These are phyloP conservation scores for Hydnomerulius pinastri DNA, from an alignment of 768 basidiomycete genomes.

Conservation along the genomic window DNA sequence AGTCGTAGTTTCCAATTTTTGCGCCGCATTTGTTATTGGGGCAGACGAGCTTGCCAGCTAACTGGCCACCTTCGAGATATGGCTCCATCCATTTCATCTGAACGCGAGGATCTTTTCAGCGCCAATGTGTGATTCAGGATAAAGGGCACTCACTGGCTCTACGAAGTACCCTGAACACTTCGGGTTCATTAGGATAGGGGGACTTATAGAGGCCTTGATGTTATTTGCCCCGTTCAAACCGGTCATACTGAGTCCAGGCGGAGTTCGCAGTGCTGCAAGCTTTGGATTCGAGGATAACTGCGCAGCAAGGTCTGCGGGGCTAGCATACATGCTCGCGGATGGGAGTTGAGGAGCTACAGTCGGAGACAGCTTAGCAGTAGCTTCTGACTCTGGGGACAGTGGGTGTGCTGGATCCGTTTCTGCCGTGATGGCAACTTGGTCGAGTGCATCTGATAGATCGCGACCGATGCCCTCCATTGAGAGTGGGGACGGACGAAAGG, in stretches of 20 bases:
- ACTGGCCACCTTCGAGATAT: conserved; percentile 68
- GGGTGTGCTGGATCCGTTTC: neutral
- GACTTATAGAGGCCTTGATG: conserved; percentile 36
- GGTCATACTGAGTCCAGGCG: conserved; percentile 29
- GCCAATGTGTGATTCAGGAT: neutral
- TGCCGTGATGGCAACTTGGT: conserved; percentile 11
- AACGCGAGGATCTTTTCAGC: neutral
- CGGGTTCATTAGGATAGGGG: conserved; percentile 72
- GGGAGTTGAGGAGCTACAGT: conserved; percentile 5
- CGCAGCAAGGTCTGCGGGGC: conserved; percentile 42
- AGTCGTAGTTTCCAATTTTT: conserved; percentile 96
- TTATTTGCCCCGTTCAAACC: conserved; percentile 16
- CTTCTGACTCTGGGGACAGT: conserved; percentile 1
- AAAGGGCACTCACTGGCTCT: conserved; percentile 71
- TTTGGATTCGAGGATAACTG: conserved; percentile 49
- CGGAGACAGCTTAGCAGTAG: conserved; percentile 3
- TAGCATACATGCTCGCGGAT: conserved; percentile 1
- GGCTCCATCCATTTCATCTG: conserved; percentile 99
- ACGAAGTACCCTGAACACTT: conserved; percentile 97
- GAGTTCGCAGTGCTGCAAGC: conserved; percentile 46
- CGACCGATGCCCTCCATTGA: conserved; percentile 36
- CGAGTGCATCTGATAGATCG: conserved; percentile 33
- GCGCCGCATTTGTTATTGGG: conserved; percentile 89
- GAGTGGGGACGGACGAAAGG: conserved; percentile 15
- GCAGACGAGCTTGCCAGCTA: conserved; percentile 88